Evolutionary conservation across 305 asterid species (phyloP), one percentile per base, ranked within the genome.

Genomic region (Fraxinus greggii): DNA sequence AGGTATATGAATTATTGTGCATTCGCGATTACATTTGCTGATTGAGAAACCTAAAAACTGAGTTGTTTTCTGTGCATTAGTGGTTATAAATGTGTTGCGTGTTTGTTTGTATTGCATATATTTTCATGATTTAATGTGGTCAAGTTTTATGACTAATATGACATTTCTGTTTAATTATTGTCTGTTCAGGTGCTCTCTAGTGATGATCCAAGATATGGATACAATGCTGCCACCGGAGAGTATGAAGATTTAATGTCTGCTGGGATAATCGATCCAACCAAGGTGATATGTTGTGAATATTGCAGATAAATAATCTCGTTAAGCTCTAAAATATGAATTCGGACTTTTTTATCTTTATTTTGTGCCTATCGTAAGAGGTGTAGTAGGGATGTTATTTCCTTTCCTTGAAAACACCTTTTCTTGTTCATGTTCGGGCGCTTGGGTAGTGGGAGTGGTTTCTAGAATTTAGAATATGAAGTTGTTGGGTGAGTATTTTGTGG

Each of bases 221-320:
- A 92, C 88, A 96, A 94, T 85, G 98, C 99, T 15, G 98, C 99
- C 7, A 92, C 98, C 6, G 99, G 98, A 80, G 86, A 90, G 70
- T 96, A 94, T 78, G 98, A 93, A 83, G 97, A 94, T 86, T 89
- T 93, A 79, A 93, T 94, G 99, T 92, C 98, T 63, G 98, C 98
- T 69, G 97, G 98, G 83, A 92, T 94, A 1, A 96, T 96, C 48
- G 99, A 96, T 86, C 98, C 98, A 59, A 96, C 98, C 4, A 93
- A 96, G 97, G 98, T 93, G 12, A 83, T 85, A 61, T 75, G 8
- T 6, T 76, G n/a, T 56, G 69, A 54, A 15, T 26, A 13, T 15
- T 29, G 76, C 13, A 1, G 31, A 23, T 3, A 17, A 38, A n/a
- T 67, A 59, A 36, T 10, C 28, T 54, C 4, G 28, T 63, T 72